Percentiles rank a stretch among this genome's conserved stretches.
These are phyloP conservation scores for Dactylellina sp. DNA, from an alignment of 2,329 filamentous ascomycete genomes.

Conservation along the genomic window DNA sequence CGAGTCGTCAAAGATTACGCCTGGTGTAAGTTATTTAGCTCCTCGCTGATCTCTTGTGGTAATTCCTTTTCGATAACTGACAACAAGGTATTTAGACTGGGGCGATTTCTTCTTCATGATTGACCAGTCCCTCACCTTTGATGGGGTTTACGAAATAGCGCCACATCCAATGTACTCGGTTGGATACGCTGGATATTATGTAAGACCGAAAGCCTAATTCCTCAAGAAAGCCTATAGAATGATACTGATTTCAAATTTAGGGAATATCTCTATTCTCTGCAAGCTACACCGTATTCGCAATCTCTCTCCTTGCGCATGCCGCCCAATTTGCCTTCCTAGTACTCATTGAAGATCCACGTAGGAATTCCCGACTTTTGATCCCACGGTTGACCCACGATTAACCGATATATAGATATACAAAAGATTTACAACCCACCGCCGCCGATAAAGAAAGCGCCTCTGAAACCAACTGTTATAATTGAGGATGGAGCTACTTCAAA, in stretches of 20 bases:
- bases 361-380: background rate
- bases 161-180: constrained; percentile 99
- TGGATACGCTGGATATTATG: constrained; percentile 94
- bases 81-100: constrained; percentile 72
- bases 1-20: constrained; percentile 98
- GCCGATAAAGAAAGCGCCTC: constrained; percentile 71
- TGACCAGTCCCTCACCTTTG: constrained; percentile 96
- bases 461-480: constrained; percentile 58
- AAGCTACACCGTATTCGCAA: constrained; percentile 96
- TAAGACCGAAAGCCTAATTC: constrained; percentile 39
- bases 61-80: constrained; percentile 22
- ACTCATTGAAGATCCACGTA: constrained; percentile 86
- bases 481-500: constrained; percentile 63
- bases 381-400: background rate
- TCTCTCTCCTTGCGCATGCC: constrained; percentile 92
- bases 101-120: constrained; percentile 99
- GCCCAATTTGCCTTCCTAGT: constrained; percentile 94
- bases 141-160: constrained; percentile 98
- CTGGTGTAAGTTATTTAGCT: constrained; percentile 71
- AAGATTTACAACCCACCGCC: constrained; percentile 94
- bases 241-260: constrained; percentile 10
- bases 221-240: background rate
- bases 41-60: background rate
- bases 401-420: constrained; percentile 75
- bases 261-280: constrained; percentile 98